phyloP scores from a whole-genome alignment of 306 rosid species.

The Carpinus viminea region DNA sequence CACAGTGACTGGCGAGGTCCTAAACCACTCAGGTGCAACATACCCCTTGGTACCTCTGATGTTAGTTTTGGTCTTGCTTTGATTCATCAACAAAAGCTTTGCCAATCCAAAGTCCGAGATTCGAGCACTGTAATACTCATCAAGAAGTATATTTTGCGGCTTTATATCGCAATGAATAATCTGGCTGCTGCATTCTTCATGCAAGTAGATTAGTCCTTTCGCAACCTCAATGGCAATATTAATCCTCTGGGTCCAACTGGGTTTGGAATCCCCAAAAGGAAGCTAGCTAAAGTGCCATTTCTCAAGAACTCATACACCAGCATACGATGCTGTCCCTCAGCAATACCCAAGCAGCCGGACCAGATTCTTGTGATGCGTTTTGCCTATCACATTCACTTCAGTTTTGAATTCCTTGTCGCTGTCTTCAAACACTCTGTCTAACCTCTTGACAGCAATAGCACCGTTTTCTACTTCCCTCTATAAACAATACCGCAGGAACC shows the following conservation, averaged over 20 bases:
- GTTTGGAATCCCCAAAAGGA: constrained; percentile 29
- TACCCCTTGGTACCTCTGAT: constrained; percentile 36
- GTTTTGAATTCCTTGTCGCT: constrained; percentile 38
- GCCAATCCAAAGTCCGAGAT: constrained; percentile 42
- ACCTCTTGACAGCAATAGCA: constrained; percentile 35
- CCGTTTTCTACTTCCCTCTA: constrained; percentile 22
- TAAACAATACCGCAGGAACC: constrained; percentile 37
- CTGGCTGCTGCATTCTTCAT: constrained; percentile 40
- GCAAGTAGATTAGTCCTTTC: constrained; percentile 29
- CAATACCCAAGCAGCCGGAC: constrained; percentile 41
- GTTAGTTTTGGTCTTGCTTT: too few relatives aligned
- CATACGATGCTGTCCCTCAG: constrained; percentile 27
- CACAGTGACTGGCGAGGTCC: constrained; percentile 31
- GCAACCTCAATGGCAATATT: constrained; percentile 33
- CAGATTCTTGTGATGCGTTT: constrained; percentile 41
- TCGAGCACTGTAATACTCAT: constrained; percentile 27
- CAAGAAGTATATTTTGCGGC: constrained; percentile 45
- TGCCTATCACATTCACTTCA: constrained; percentile 35
- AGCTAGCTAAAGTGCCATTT: constrained; percentile 33
- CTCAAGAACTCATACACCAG: constrained; percentile 48
- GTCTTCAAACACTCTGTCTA: constrained; percentile 20
- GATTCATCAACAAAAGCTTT: constrained; percentile 22
- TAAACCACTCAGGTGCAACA: constrained; percentile 41
- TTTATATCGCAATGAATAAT: constrained; percentile 43
- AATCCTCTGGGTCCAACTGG: constrained; percentile 35